Conservation (phyloP, 192 early-diverging fungal species). For the Coemansia furcata region DNA sequence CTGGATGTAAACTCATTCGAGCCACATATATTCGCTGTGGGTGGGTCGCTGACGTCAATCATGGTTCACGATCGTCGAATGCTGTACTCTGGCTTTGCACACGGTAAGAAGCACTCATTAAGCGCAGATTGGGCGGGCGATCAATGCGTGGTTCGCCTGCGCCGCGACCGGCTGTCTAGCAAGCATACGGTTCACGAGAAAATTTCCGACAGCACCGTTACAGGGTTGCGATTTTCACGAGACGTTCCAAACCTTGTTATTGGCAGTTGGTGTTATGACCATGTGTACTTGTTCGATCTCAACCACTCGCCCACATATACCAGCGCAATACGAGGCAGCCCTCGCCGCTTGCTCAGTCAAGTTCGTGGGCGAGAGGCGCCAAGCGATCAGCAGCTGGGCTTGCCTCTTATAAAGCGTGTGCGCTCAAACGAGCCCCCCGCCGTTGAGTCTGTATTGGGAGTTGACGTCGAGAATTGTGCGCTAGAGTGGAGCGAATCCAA, state of each 20-base stretch:
- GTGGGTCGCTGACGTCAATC: slow-evolving; percentile 53
- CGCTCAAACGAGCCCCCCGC: slow-evolving; percentile 1
- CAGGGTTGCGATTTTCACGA: slow-evolving; percentile 44
- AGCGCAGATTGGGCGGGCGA: slow-evolving; percentile 26
- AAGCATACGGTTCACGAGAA: slow-evolving; percentile 11
- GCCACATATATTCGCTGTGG: slow-evolving; percentile 58
- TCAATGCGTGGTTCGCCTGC: slow-evolving; percentile 36
- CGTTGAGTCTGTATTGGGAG: not conserved
- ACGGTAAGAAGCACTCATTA: not conserved
- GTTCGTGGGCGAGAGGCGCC: not conserved
- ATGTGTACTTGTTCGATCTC: slow-evolving; percentile 60
- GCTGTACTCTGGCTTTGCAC: not conserved
- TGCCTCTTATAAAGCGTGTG: slow-evolving; percentile 13
- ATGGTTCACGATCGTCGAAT: slow-evolving; percentile 56
- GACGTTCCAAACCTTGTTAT: slow-evolving; percentile 46
- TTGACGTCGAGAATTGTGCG: not conserved
- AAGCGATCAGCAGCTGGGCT: not conserved
- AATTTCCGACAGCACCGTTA: slow-evolving; percentile 29
- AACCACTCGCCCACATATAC: slow-evolving; percentile 25
- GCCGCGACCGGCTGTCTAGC: slow-evolving; percentile 6
- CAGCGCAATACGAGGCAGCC: slow-evolving; percentile 1
- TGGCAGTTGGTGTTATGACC: slow-evolving; percentile 59
- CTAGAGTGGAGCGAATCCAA: not conserved
- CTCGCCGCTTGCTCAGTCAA: not conserved
- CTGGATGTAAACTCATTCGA: slow-evolving; percentile 53